These are phyloP conservation scores for Barnettozyma hawaiiensis DNA, from an alignment of 1,139 yeast genomes.

Conservation along the genomic window DNA sequence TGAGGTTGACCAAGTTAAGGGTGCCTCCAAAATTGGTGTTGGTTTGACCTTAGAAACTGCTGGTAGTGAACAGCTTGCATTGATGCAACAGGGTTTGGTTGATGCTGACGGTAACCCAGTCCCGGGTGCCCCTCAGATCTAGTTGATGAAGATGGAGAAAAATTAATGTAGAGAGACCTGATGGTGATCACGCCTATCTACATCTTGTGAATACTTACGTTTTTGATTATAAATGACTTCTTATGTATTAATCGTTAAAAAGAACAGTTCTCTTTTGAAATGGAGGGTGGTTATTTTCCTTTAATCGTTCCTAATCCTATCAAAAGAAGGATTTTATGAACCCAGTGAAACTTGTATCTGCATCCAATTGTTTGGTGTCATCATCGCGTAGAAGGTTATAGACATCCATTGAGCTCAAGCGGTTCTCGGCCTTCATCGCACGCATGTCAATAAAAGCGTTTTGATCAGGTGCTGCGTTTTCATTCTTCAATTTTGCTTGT, in stretches of 20 bases:
- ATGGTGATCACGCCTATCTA: conserved; percentile 1
- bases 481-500: conserved; percentile 6
- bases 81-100: conserved; percentile 71
- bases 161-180: not conserved
- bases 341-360: conserved; percentile 15
- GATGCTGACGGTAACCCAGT: conserved; percentile 83
- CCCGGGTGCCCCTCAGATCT: conserved; percentile 57
- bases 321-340: conserved; percentile 21
- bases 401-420: conserved; percentile 23
- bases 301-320: not conserved
- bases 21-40: conserved; percentile 79
- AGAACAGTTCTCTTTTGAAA: not conserved
- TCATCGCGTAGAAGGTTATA: conserved; percentile 19
- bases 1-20: conserved; percentile 88
- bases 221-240: not conserved
- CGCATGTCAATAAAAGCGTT: conserved; percentile 8
- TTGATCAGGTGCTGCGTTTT: conserved; percentile 2
- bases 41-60: conserved; percentile 95
- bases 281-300: too few relatives aligned
- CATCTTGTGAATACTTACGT: conserved; percentile 16
- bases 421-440: conserved; percentile 5
- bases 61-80: conserved; percentile 78
- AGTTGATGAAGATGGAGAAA: not conserved
- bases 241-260: not conserved
- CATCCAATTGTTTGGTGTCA: conserved; percentile 1